Conservation (phyloP, 176 grass and related monocot species). For the Bolboschoenus planiculmis region DNA sequence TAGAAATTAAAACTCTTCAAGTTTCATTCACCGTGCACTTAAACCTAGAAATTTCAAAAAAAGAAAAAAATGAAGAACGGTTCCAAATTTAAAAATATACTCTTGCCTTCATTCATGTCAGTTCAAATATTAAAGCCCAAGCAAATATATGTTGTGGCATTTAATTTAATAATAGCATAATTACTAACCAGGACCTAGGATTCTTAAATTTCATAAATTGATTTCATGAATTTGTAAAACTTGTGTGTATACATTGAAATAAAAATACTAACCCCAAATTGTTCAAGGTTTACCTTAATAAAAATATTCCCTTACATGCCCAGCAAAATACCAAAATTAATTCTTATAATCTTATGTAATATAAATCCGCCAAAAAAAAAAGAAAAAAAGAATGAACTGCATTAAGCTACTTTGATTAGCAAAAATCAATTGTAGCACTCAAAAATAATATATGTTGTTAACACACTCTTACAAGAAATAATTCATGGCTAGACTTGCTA, state of each 20-base stretch:
- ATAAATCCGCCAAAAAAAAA: neutral
- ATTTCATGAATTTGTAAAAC: neutral
- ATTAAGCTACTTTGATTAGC: neutral
- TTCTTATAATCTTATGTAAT: neutral
- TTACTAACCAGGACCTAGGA: neutral
- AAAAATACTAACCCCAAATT: neutral
- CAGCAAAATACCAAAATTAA: neutral
- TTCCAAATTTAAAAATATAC: neutral
- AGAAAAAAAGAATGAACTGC: neutral
- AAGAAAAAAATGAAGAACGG: neutral
- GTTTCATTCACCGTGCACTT: constrained; percentile 7
- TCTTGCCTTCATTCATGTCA: neutral
- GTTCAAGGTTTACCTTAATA: neutral
- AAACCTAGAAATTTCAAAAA: neutral
- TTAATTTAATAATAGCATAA: neutral
- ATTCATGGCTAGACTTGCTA: neutral
- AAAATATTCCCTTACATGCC: neutral
- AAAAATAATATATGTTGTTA: neutral
- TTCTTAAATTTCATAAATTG: neutral
- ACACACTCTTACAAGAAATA: neutral
- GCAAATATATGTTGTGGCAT: neutral
- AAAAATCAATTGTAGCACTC: neutral
- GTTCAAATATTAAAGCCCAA: neutral
- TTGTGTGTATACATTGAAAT: neutral
- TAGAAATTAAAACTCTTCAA: constrained; percentile 15